Conservation (phyloP, 2,329 filamentous ascomycete genomes). For the Annulohypoxylon truncatum region DNA sequence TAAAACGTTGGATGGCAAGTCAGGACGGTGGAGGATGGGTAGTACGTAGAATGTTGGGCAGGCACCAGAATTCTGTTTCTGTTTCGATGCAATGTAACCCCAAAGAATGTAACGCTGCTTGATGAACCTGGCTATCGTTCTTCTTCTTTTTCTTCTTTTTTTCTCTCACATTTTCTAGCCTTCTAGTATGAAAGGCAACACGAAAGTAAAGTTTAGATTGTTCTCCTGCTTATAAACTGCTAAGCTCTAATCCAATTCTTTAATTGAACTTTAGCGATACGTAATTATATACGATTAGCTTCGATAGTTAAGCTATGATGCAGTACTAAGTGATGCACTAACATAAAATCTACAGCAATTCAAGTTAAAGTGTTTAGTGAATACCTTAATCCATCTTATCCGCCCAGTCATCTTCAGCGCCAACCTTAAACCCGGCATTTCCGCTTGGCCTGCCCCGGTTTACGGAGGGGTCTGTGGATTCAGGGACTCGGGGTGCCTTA, state of each 20-base stretch:
- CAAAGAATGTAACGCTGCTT: constrained; percentile 15
- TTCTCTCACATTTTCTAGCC: background rate
- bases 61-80: constrained; percentile 16
- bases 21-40: background rate
- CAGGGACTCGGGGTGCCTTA: background rate
- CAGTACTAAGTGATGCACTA: background rate
- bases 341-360: background rate
- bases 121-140: background rate
- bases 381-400: background rate
- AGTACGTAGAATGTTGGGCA: background rate
- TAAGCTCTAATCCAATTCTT: no score
- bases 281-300: background rate
- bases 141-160: background rate
- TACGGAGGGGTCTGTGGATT: constrained; percentile 6
- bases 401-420: background rate
- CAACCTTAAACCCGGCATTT: constrained; percentile 4
- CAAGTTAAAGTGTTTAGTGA: background rate
- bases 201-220: background rate
- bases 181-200: background rate
- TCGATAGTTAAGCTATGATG: background rate
- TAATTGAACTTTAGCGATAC: background rate
- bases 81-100: constrained; percentile 23
- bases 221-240: no score
- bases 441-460: constrained; percentile 8
- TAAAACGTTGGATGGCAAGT: constrained; percentile 21